phyloP scores from a whole-genome alignment of 352 stramenopile genomes.

The Globisporangium radiosum region DNA sequence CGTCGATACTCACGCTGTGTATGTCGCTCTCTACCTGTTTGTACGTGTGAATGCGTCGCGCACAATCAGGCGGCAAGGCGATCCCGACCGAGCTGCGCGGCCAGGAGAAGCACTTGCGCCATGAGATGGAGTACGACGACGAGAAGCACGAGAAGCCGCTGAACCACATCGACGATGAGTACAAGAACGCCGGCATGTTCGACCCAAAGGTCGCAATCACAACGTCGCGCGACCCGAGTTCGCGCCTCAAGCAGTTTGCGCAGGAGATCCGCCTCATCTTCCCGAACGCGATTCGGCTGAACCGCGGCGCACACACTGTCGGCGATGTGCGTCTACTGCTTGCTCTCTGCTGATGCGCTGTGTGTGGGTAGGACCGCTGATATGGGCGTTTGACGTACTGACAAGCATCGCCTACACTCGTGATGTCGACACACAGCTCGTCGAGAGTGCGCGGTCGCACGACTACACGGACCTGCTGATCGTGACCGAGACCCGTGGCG shows the following conservation, averaged over 20 bases:
- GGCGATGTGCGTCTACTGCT: slow-evolving; percentile 46
- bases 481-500: slow-evolving; percentile 97
- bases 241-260: slow-evolving; percentile 98
- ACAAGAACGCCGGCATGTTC: slow-evolving; percentile 95
- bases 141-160: slow-evolving; percentile 82
- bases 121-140: slow-evolving; percentile 91
- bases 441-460: slow-evolving; percentile 93
- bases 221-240: slow-evolving; percentile 95
- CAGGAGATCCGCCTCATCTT: slow-evolving; percentile 99
- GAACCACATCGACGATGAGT: slow-evolving; percentile 98
- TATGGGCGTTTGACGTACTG: background rate
- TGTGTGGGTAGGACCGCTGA: background rate
- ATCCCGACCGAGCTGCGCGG: slow-evolving; percentile 97
- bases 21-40: background rate
- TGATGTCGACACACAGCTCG: slow-evolving; percentile 74
- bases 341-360: background rate
- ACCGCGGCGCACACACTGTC: slow-evolving; percentile 94
- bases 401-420: slow-evolving; percentile 2
- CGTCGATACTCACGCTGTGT: background rate
- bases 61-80: slow-evolving; percentile 77
- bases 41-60: background rate
- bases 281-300: slow-evolving; percentile 97
- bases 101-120: slow-evolving; percentile 89
- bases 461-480: slow-evolving; percentile 99
- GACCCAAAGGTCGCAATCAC: slow-evolving; percentile 98